These are phyloP conservation scores for Boletus pseudo-olivaceus DNA, from an alignment of 768 basidiomycete genomes.

Conservation along the genomic window DNA sequence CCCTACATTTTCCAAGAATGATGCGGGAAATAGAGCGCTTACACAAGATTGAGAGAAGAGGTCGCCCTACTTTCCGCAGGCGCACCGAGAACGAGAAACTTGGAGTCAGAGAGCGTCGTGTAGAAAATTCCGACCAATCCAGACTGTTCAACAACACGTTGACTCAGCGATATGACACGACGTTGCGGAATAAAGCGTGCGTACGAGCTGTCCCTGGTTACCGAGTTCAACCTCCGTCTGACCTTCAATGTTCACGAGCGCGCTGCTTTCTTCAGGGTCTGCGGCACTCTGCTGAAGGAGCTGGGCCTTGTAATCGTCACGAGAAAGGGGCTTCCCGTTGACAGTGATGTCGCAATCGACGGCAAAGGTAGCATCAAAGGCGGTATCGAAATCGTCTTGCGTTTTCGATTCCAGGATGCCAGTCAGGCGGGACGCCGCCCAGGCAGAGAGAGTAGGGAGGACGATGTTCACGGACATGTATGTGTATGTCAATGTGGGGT, in stretches of 20 bases:
- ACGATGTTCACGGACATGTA: constrained; percentile 31
- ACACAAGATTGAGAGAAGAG: constrained; percentile 41
- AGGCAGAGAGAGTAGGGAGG: constrained; percentile 40
- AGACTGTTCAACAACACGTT: constrained; percentile 8
- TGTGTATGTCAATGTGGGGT: background rate
- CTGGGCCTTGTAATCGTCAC: constrained; percentile 38
- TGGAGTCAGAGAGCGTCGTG: constrained; percentile 33
- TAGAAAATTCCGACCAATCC: constrained; percentile 38
- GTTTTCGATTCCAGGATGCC: constrained; percentile 39
- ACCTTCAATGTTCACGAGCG: constrained; percentile 25
- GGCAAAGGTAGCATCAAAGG: constrained; percentile 42
- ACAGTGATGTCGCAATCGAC: constrained; percentile 34
- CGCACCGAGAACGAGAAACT: constrained; percentile 32
- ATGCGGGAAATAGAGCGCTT: constrained; percentile 6
- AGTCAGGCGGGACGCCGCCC: constrained; percentile 39
- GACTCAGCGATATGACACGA: background rate
- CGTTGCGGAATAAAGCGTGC: background rate
- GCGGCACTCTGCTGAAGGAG: constrained; percentile 32
- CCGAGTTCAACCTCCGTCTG: constrained; percentile 27
- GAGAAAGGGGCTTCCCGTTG: constrained; percentile 39
- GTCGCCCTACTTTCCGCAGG: constrained; percentile 29
- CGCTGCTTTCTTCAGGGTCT: constrained; percentile 3
- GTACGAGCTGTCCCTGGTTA: constrained; percentile 25
- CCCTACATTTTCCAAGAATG: background rate
- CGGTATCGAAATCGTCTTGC: constrained; percentile 29